A percentile compares a stretch with the other conserved stretches of the same genome.
phyloP scores from a whole-genome alignment of 495 filamentous ascomycete genomes.

The Evernia prunastri region DNA sequence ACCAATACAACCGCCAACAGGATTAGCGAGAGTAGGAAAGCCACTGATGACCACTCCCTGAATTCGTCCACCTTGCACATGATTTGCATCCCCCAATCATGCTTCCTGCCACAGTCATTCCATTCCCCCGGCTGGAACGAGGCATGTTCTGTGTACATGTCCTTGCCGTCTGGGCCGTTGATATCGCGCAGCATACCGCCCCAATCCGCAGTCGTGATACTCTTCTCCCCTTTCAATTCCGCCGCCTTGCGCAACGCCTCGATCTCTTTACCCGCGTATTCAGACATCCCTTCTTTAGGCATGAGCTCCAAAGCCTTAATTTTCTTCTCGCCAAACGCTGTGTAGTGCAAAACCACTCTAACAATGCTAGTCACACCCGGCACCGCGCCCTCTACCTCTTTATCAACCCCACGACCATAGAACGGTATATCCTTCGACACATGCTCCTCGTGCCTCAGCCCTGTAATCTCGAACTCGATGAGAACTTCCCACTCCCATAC shows the following conservation, averaged over 20 bases:
- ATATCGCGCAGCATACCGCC: neutral
- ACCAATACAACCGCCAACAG: neutral
- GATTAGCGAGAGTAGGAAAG: neutral
- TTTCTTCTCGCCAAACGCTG: neutral
- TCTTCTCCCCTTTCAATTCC: neutral
- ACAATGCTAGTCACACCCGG: neutral
- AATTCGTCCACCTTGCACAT: conserved; percentile 1
- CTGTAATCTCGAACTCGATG: neutral
- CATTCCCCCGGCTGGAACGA: neutral
- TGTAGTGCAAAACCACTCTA: neutral
- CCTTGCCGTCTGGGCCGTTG: neutral
- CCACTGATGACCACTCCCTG: neutral
- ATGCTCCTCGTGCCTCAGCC: neutral
- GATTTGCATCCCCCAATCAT: neutral
- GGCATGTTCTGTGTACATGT: neutral
- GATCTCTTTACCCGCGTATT: neutral
- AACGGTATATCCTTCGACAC: neutral
- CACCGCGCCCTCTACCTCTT: neutral
- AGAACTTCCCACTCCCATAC: neutral
- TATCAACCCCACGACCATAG: too few species aligned
- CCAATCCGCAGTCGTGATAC: neutral
- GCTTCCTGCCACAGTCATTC: conserved; percentile 1
- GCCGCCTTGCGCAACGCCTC: neutral
- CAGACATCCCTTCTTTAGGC: neutral
- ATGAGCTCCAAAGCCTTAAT: neutral